Conservation (phyloP, 768 basidiomycete species). For the Lactifluus subvellereus region DNA sequence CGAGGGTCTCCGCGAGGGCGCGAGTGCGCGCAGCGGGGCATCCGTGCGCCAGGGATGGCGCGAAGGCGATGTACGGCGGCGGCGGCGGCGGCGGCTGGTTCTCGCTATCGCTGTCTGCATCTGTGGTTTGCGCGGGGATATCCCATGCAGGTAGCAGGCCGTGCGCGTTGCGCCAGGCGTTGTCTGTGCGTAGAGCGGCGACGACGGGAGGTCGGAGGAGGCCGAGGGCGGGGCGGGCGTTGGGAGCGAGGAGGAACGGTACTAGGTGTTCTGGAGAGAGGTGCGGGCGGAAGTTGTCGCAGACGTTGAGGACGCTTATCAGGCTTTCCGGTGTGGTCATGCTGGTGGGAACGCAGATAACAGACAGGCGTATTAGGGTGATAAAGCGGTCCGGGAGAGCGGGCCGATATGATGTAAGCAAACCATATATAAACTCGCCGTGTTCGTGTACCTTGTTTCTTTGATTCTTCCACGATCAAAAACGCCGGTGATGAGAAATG, state of each 20-base stretch:
- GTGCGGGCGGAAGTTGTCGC: slow-evolving; percentile 61
- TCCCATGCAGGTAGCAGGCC: slow-evolving; percentile 38
- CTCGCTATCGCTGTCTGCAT: not conserved
- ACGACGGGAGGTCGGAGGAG: slow-evolving; percentile 55
- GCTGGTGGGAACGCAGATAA: too few species aligned
- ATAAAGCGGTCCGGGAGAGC: not conserved
- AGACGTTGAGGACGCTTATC: slow-evolving; percentile 58
- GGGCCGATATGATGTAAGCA: not conserved
- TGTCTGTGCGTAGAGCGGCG: slow-evolving; percentile 48
- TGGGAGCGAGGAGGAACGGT: slow-evolving; percentile 49
- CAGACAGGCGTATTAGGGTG: too few species aligned
- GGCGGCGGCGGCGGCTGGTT: too few species aligned
- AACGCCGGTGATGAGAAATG: slow-evolving; percentile 32
- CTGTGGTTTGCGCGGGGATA: slow-evolving; percentile 28
- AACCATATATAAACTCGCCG: not conserved
- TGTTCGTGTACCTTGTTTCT: not conserved
- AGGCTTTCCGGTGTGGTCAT: slow-evolving; percentile 30
- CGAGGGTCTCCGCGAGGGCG: slow-evolving; percentile 60
- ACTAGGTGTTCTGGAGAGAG: slow-evolving; percentile 40
- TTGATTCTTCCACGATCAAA: slow-evolving; percentile 46
- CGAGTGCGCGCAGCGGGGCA: slow-evolving; percentile 46
- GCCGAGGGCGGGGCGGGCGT: slow-evolving; percentile 51
- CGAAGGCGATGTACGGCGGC: slow-evolving; percentile 10
- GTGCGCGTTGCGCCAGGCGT: slow-evolving; percentile 31
- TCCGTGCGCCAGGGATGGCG: not conserved